Conservation (phyloP, 2,329 filamentous ascomycete species). For the Ascochyta lentis region DNA sequence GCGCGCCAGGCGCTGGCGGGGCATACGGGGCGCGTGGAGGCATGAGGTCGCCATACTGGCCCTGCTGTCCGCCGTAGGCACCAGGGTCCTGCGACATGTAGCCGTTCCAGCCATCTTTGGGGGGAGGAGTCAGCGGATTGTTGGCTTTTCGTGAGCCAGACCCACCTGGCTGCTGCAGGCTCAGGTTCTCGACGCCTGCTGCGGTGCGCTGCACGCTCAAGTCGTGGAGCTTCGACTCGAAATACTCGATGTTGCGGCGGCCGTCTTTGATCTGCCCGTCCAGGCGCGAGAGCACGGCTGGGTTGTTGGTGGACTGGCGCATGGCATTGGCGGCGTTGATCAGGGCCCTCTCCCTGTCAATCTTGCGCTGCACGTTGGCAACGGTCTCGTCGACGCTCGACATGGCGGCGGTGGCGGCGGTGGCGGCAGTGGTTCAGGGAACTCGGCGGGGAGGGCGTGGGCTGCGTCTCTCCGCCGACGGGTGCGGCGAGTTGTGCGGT, state of each 20-base stretch:
- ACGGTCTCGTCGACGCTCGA: conserved; percentile 67
- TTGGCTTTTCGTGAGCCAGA: conserved; percentile 45
- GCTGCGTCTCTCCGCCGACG: conserved; percentile 35
- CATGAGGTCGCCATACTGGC: conserved; percentile 70
- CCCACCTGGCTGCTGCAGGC: conserved; percentile 59
- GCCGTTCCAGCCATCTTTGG: conserved; percentile 69
- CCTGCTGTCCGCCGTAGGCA: conserved; percentile 64
- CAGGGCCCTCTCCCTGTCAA: conserved; percentile 94
- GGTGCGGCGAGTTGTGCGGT: conserved; percentile 32
- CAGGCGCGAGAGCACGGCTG: conserved; percentile 84
- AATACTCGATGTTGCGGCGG: conserved; percentile 90
- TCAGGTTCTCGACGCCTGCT: conserved; percentile 71
- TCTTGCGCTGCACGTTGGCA: conserved; percentile 91
- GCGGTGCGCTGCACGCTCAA: conserved; percentile 81
- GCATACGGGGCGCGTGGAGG: conserved; percentile 81
- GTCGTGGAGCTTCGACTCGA: conserved; percentile 90
- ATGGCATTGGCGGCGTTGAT: conserved; percentile 94
- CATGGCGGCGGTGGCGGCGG: conserved; percentile 56
- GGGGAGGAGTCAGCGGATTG: conserved; percentile 64
- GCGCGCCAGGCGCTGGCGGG: conserved; percentile 70
- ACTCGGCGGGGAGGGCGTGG: conserved; percentile 32
- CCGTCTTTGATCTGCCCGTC: conserved; percentile 95
- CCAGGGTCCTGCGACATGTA: conserved; percentile 62
- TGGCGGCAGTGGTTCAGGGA: conserved; percentile 39
- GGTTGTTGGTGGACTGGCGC: conserved; percentile 95